phyloP scores from a whole-genome alignment of 495 filamentous ascomycete genomes.

The Alectoria sarmentosa region DNA sequence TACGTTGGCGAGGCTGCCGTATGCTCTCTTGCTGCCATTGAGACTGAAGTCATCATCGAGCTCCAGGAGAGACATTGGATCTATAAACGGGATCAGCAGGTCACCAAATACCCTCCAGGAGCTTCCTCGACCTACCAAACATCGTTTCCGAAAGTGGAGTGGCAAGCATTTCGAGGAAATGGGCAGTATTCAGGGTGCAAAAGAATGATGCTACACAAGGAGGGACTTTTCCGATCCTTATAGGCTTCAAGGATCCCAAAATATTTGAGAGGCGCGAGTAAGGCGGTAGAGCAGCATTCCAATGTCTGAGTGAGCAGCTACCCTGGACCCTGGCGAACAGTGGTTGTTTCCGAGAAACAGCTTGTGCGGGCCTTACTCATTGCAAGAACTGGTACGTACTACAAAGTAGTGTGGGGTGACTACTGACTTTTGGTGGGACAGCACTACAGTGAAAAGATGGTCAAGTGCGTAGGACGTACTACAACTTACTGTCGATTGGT shows the following conservation, averaged over 20 bases:
- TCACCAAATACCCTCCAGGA: neutral
- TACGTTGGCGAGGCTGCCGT: neutral
- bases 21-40: slow-evolving; percentile 2
- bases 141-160: neutral
- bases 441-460: too few relatives aligned
- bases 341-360: neutral
- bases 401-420: neutral
- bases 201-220: neutral
- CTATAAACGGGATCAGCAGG: neutral
- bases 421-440: neutral
- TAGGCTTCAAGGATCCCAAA: slow-evolving; percentile 8
- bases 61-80: neutral
- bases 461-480: too few relatives aligned
- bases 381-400: neutral
- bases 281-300: too few relatives aligned
- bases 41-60: neutral
- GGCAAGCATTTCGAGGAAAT: neutral
- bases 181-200: neutral
- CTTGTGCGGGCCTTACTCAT: slow-evolving; percentile 4
- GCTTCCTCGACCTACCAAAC: neutral
- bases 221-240: slow-evolving; percentile 5
- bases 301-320: slow-evolving; percentile 11
- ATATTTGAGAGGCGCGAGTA: slow-evolving; percentile 11
- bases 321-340: neutral
- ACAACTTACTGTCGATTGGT: neutral